A percentile compares a stretch with the other conserved stretches of the same genome.
phyloP scores from a whole-genome alignment of 768 basidiomycete species.

The Mycena capillaripes region DNA sequence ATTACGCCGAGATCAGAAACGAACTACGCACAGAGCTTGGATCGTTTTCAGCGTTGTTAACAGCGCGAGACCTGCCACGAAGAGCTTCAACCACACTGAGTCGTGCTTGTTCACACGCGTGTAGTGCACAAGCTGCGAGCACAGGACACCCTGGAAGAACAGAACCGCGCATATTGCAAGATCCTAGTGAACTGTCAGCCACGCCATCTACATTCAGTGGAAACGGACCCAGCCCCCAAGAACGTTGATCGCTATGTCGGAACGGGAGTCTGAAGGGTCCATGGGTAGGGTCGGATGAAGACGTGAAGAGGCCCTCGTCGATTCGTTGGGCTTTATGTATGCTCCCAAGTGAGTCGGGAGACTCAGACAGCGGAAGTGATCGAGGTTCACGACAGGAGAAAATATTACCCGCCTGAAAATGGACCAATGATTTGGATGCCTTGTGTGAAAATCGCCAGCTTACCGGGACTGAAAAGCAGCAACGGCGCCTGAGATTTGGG shows the following conservation, averaged over 20 bases:
- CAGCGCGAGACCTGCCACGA: not conserved
- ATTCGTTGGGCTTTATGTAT: not conserved
- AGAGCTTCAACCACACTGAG: not conserved
- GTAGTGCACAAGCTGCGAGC: not conserved
- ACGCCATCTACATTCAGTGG: too few relatives aligned
- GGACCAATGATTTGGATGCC: too few relatives aligned
- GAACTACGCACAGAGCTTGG: not conserved
- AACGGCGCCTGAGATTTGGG: too few relatives aligned
- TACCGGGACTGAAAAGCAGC: too few relatives aligned
- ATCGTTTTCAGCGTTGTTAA: not conserved
- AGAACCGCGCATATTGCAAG: not conserved
- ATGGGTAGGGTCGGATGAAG: too few relatives aligned
- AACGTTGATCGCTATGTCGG: not conserved
- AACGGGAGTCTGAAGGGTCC: not conserved
- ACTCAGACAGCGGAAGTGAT: not conserved
- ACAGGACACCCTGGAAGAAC: not conserved
- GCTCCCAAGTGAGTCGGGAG: not conserved
- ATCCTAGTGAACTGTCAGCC: not conserved
- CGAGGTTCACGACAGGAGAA: not conserved
- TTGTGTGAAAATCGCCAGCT: too few relatives aligned
- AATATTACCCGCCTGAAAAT: not conserved
- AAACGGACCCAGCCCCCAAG: not conserved
- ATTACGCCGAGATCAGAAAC: not conserved
- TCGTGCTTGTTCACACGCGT: not conserved
- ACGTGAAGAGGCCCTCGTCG: not conserved